Conservation (phyloP, 805 yeast genomes). For the Pichia nakasei region DNA sequence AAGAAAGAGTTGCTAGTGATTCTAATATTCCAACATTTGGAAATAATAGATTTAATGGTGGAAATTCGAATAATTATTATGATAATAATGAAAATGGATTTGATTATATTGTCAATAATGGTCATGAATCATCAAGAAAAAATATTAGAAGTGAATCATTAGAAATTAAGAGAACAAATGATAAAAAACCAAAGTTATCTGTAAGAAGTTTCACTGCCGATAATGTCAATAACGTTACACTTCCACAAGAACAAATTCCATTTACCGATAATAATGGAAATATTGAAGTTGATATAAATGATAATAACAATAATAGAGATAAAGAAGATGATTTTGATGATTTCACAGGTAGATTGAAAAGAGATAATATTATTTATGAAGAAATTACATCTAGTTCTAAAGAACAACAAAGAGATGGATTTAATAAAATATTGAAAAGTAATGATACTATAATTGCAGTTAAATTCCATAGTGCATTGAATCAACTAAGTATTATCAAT, state of each 20-base stretch:
- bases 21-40: neutral
- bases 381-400: constrained; percentile 19
- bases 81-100: neutral
- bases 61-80: neutral
- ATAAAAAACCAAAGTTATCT: constrained; percentile 7
- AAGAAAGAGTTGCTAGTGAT: neutral
- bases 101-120: neutral
- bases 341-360: constrained; percentile 15
- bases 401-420: constrained; percentile 15
- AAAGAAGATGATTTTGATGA: constrained; percentile 11
- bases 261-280: neutral
- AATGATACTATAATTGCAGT: constrained; percentile 9
- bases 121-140: neutral
- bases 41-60: neutral
- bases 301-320: neutral
- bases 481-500: constrained; percentile 17
- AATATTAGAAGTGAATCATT: neutral
- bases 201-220: constrained; percentile 1
- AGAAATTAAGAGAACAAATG: constrained; percentile 8
- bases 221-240: neutral
- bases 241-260: neutral
- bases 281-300: too few relatives aligned
- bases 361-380: constrained; percentile 17
- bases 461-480: constrained; percentile 18
- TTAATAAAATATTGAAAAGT: constrained; percentile 8